Conservation (phyloP, 2,329 filamentous ascomycete genomes). For the Talaromyces sp. region DNA sequence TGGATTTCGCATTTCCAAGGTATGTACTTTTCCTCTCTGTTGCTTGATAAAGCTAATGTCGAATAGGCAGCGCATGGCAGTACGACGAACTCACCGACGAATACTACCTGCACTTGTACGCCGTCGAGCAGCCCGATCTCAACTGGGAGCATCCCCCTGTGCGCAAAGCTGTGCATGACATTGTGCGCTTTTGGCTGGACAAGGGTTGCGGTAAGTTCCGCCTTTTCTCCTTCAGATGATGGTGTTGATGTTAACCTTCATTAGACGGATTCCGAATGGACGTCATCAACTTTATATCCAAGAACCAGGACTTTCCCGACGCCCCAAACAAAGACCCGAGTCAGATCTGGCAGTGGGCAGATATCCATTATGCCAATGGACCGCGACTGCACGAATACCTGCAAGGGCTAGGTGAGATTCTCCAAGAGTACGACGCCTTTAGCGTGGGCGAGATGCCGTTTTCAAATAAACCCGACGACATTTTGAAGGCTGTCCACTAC, state of each 20-base stretch:
- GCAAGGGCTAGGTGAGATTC: constrained; percentile 48
- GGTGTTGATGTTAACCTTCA: not conserved
- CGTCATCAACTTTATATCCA: constrained; percentile 69
- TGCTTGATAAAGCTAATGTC: not conserved
- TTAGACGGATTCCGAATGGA: constrained; percentile 65
- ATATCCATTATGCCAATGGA: constrained; percentile 50
- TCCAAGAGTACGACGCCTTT: constrained; percentile 54
- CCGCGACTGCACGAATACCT: constrained; percentile 56
- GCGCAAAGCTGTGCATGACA: constrained; percentile 63
- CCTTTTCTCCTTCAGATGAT: not conserved
- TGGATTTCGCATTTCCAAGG: constrained; percentile 52
- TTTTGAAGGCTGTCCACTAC: constrained; percentile 50
- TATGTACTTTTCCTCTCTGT: constrained; percentile 24
- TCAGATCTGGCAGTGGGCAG: constrained; percentile 29
- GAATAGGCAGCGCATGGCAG: constrained; percentile 41
- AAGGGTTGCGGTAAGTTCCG: constrained; percentile 52
- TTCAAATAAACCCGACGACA: constrained; percentile 43
- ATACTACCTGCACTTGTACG: constrained; percentile 74
- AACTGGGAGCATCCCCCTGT: constrained; percentile 74
- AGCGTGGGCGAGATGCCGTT: constrained; percentile 59
- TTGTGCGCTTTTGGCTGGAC: constrained; percentile 75
- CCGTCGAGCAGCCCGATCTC: constrained; percentile 72
- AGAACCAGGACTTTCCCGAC: constrained; percentile 51
- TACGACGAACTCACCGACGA: constrained; percentile 68
- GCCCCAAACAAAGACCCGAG: constrained; percentile 28